phyloP scores from a whole-genome alignment of 345 rosid species.

The Syzygium jambos region DNA sequence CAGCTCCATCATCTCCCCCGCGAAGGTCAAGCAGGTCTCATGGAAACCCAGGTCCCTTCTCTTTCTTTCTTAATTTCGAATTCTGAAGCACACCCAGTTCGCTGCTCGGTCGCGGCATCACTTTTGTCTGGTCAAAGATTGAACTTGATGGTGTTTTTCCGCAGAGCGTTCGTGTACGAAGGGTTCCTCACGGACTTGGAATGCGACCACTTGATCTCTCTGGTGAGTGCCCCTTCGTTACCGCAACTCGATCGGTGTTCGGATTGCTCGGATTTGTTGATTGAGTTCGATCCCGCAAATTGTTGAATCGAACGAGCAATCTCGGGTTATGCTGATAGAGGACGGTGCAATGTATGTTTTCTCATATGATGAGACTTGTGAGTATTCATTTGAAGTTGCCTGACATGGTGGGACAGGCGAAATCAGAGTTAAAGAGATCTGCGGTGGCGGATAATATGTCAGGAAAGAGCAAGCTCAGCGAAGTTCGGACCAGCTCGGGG shows the following conservation, averaged over 20 bases:
- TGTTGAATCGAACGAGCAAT: not conserved
- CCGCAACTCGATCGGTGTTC: not conserved
- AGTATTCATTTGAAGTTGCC: not conserved
- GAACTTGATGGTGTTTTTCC: not conserved
- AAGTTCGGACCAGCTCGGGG: conserved; percentile 94
- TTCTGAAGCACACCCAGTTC: not conserved
- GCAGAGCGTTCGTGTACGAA: conserved; percentile 84
- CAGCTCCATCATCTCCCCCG: conserved; percentile 62
- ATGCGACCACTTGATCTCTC: conserved; percentile 90
- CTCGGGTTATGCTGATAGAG: not conserved
- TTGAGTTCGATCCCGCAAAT: not conserved
- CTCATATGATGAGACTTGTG: not conserved
- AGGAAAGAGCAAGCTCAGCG: conserved; percentile 77
- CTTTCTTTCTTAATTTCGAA: not conserved
- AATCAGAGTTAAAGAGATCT: conserved; percentile 83
- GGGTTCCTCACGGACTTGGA: conserved; percentile 89
- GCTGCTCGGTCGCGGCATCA: not conserved
- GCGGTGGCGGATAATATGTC: conserved; percentile 86
- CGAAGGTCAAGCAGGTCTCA: conserved; percentile 80
- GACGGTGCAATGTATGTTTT: not conserved
- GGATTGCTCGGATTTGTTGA: not conserved
- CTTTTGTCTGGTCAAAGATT: not conserved
- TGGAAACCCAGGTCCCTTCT: conserved; percentile 66
- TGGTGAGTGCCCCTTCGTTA: conserved; percentile 32
- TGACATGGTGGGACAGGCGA: conserved; percentile 33